Evolutionary conservation across 2,329 filamentous ascomycete species (phyloP), one percentile per base, ranked within the genome.

Genomic region (Diaporthe vaccinii): DNA sequence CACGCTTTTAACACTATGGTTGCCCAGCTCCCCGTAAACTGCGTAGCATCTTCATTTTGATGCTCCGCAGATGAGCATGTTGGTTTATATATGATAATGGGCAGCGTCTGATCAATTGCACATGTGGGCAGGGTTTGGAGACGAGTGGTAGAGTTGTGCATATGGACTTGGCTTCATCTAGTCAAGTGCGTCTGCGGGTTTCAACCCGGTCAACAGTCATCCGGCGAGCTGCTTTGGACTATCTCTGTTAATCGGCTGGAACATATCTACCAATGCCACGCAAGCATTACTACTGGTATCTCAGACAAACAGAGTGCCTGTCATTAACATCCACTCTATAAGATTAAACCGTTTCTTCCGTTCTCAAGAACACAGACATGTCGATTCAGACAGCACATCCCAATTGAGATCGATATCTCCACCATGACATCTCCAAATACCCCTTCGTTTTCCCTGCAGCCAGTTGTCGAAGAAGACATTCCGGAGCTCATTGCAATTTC

Each of bases 401-500:
- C 44, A 15, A 25, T 5, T 36, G 20, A 39, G 1, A 8, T 25
- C 17, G 12, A 39, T 7, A n/a, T n/a, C 6, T 22, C 15, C 22
- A 10, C 22, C 28, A 68, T 68, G 62, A 20, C 28, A 7, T 22
- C 12, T 14, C 14, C 14, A 25, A 51, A 39, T 14, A 7, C 9
- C 22, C 6, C 17, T 4, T 61, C 44, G n/a, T 76, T 77, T 49
- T 69, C 74, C 1, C 67, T 77, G 6, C 10, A 46, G 7, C 76
- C 74, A 25, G 53, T 75, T 20, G 68, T 73, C 22, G 65, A 74
- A 31, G 67, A 49, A 9, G 84, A 86, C 76, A 76, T 83, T 53
- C 76, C 80, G 4, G 74, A 72, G 25, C 79, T 86, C 74, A 73
- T 81, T 44, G 72, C 76, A 17, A 78, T 83, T 75, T 77, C 80